Conservation (phyloP, 1,284 basidiomycete species). For the Cryptococcus sp. region DNA sequence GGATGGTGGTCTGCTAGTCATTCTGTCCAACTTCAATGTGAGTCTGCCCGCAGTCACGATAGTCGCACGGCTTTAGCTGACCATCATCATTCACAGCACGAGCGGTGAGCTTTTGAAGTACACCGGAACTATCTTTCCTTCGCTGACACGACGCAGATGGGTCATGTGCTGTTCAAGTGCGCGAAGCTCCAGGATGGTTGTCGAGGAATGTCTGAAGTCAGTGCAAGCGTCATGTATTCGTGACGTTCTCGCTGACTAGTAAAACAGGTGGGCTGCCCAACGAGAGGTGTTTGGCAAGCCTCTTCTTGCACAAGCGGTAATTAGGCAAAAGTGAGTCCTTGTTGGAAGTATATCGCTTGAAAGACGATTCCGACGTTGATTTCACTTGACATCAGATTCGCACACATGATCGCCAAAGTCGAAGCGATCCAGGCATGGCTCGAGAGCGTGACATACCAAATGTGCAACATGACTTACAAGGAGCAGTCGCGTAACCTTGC, state of each 20-base stretch:
- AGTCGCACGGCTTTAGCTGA: not conserved
- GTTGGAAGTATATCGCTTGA: not conserved
- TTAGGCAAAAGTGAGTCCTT: constrained; percentile 65
- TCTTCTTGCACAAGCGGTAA: constrained; percentile 75
- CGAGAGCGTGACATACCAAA: constrained; percentile 85
- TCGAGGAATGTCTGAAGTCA: constrained; percentile 60
- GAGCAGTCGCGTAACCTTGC: constrained; percentile 63
- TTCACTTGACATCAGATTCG: constrained; percentile 55
- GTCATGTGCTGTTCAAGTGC: constrained; percentile 48
- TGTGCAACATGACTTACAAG: constrained; percentile 77
- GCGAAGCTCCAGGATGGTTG: constrained; percentile 40
- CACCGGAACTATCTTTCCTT: no score
- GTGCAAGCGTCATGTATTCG: constrained; percentile 32
- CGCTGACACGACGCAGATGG: constrained; percentile 28
- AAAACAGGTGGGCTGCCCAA: constrained; percentile 65
- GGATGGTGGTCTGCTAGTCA: constrained; percentile 77
- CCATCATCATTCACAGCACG: constrained; percentile 12
- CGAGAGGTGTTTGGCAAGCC: constrained; percentile 85
- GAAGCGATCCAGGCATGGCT: constrained; percentile 86
- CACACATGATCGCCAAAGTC: constrained; percentile 77
- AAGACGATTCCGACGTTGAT: not conserved
- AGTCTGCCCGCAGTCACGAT: constrained; percentile 6
- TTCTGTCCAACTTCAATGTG: constrained; percentile 57
- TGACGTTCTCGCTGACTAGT: no score
- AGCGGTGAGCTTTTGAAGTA: constrained; percentile 12